Percentiles rank a stretch among this genome's conserved stretches.
phyloP scores from a whole-genome alignment of 148 eudicot species.

The Agrostemma githago region DNA sequence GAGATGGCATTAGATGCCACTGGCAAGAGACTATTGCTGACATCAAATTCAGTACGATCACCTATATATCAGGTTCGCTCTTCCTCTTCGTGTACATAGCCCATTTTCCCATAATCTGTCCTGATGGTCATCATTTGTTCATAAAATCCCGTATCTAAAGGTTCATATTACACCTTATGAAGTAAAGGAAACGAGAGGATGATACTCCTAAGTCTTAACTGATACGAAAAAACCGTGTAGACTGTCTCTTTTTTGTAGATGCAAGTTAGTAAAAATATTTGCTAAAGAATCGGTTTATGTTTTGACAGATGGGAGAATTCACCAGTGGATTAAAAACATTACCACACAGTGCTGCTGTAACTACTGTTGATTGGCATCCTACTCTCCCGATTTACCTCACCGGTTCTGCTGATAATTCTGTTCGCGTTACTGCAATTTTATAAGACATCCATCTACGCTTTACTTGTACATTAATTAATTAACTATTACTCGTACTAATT shows the following conservation, averaged over 20 bases:
- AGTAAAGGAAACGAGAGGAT: no score
- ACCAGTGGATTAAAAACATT: conserved; percentile 36
- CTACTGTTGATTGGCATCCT: conserved; percentile 66
- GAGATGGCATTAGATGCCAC: conserved; percentile 83
- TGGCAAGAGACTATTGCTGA: conserved; percentile 79
- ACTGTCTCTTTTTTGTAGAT: neutral
- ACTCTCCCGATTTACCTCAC: conserved; percentile 57
- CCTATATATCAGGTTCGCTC: conserved; percentile 76
- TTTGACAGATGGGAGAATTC: conserved; percentile 42
- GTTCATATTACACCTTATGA: no score
- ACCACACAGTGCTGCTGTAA: conserved; percentile 36
- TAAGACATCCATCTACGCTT: conserved; percentile 14
- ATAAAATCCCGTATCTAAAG: no score
- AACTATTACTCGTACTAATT: no score
- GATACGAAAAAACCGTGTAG: no score
- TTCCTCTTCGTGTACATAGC: neutral
- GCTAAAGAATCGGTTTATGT: conserved; percentile 7
- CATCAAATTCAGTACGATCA: conserved; percentile 78
- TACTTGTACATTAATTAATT: conserved; percentile 17
- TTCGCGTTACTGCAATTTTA: conserved; percentile 53
- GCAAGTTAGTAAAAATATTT: neutral
- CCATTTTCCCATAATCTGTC: neutral
- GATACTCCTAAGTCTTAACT: no score
- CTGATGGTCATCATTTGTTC: no score
- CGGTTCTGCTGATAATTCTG: conserved; percentile 62